Evolutionary conservation across 305 asterid species (phyloP), one percentile per base, ranked within the genome.

Genomic region (Ilex paraguariensis): DNA sequence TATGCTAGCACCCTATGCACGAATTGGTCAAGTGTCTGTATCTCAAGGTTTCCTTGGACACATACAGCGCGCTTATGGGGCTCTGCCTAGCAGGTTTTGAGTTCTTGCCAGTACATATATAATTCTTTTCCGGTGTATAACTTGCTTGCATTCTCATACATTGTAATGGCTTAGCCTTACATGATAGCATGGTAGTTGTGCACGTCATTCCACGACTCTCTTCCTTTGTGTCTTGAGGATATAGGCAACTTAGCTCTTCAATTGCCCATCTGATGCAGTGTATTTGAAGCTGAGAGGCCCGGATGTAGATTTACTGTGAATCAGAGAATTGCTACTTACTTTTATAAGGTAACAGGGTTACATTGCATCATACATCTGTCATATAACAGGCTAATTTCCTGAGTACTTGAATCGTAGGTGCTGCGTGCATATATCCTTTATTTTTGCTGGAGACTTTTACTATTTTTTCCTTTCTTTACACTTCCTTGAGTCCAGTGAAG

Each of bases 41-140:
- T 80, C 95, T 75, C 92, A 68, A 58, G 97, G 96, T 32, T 31
- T 76, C 42, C 66, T 86, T 33, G 95, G 97, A 31, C 80, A 75
- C 14, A 62, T 93, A 77, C 70, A 63, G 79, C 75, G 89, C 70
- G 87, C 92, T 68, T 90, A 87, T 71, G 85, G 78, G 13, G 94
- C 97, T 50, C 94, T 93, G 60, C 99, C 99, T 54, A 91, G 97
- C 98, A 88, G 98, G 98, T 91, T 68, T 59, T 54, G 36, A 61
- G 66, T 13, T 61, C 10, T 2, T 52, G 31, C 42, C 42, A 1
- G 42, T 4, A 36, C 6, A 36, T 36, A 36, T 36, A 36, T 36
- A 36, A 36, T 36, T 36, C 9, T 36, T 36, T 36, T 36, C 9
- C 42, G 6, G 28, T 21, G 28, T 0, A 21, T 21, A 21, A 21